Evolutionary conservation across 441 rosid species (phyloP), one percentile per base, ranked within the genome.

Genomic region (Adansonia rubrostipa): DNA sequence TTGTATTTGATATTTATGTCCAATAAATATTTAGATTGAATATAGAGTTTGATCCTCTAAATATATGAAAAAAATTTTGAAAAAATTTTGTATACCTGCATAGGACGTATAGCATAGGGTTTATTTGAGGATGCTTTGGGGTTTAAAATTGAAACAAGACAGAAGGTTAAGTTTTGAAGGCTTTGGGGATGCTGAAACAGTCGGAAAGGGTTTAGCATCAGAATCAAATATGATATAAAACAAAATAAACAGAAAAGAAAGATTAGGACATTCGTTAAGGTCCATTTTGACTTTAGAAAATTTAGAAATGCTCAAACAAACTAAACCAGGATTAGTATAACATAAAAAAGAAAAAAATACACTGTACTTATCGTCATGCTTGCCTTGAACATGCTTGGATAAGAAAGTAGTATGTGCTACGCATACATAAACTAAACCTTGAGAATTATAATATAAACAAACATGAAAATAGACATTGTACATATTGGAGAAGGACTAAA

Each of bases 371-470:
- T 22, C 0, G 3, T 14, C 61, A 71, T 15, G 45, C 60, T 24
- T 71, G 44, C 8, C 45, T 51, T 51, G 19, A 28, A 15, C 74
- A 28, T 51, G 57, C 6, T 69, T 71, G 47, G 61, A 71, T 51
- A 51, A 71, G 61, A 51, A 70, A 70, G 61, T 51, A 22, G 71
- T 17, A 9, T 5, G 45, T 40, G 33, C 33, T 28, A 28, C 33
- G 33, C 33, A 28, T 28, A 28, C 33, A 28, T 28, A 28, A 28
- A 28, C 33, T 28, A 28, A 28, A 28, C 33, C 33, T 3, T 3
- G 33, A 28, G 33, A 28, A 57, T 19, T 44, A 7, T 57, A 17
- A 20, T 3, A 20, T 9, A 20, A 58, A 9, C 33, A 58, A 19
- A 20, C 64, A 58, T 58, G 36, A 19, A 20, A 2, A 58, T 58